Evolutionary conservation across 2,329 filamentous ascomycete genomes (phyloP), one percentile per base, ranked within the genome.

Genomic region (Beauveria sp.): DNA sequence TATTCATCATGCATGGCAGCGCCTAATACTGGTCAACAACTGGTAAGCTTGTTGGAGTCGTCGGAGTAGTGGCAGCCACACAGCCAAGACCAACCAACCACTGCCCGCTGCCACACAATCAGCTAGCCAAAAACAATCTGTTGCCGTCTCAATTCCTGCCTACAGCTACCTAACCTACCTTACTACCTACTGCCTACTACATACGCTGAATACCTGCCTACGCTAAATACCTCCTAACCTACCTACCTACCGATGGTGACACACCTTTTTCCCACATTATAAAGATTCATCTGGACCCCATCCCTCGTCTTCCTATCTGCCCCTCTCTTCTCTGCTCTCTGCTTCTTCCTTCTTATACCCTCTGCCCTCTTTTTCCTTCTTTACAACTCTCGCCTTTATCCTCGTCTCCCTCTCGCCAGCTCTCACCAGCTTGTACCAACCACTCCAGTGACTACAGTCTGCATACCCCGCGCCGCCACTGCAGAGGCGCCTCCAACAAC

Each of bases 241-340:
- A 16, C 12, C 34, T 38, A 2, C 34, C 34, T 38, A 38, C 34
- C 14, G 34, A 38, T 38, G 34, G 34, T 14, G 34, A 38, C 34
- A 16, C 34, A 38, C 34, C n/a, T 26, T 30, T 38, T 18, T 24
- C 45, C 52, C 45, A 14, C 30, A 45, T 43, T 62, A 57, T 57
- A 62, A 62, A 61, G 58, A 55, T 61, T 61, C 58, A 43, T n/a
- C 30, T 14, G 22, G 24, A 45, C 60, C 60, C 60, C 59, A 24
- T 40, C 45, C 47, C 20, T 30, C 58, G n/a, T 47, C 46, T 5
- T 61, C 43, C 28, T 22, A 10, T 18, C 63, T 68, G 63, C 65
- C 66, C 62, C 68, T 69, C 66, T 64, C 60, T 68, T 69, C 66
- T 65, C 61, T 62, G 60, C 61, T 50, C 45, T 50, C 16, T 26